Percentiles rank a stretch among this genome's conserved stretches.
These are phyloP conservation scores for Fusarium avenaceum DNA, from an alignment of 2,329 filamentous ascomycete species.

Conservation along the genomic window DNA sequence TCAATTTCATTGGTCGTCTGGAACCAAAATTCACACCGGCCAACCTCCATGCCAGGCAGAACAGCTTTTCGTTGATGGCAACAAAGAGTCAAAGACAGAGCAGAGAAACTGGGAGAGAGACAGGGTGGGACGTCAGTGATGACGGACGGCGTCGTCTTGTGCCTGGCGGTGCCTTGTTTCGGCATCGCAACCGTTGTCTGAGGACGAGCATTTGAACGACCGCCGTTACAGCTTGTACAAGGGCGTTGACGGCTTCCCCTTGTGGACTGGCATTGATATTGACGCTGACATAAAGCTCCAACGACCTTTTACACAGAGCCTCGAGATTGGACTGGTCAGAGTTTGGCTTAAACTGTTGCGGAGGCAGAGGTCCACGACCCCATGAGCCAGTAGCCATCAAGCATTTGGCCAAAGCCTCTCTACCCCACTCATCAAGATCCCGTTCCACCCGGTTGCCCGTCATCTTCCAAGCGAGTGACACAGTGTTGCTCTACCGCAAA, in stretches of 20 bases:
- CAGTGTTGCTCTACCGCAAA: slow-evolving; percentile 40
- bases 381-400: background rate
- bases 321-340: slow-evolving; percentile 18
- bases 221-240: slow-evolving; percentile 39
- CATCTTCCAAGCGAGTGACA: slow-evolving; percentile 41
- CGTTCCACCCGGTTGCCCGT: slow-evolving; percentile 21
- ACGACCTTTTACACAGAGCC: slow-evolving; percentile 19
- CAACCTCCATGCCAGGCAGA: slow-evolving; percentile 39
- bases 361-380: slow-evolving; percentile 35
- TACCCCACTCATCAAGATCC: slow-evolving; percentile 18
- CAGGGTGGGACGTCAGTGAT: slow-evolving; percentile 43
- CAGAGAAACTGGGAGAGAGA: background rate
- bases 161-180: slow-evolving; percentile 39
- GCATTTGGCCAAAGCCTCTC: slow-evolving; percentile 11
- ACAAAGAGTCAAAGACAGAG: slow-evolving; percentile 27
- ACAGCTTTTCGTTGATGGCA: slow-evolving; percentile 20
- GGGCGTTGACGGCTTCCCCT: slow-evolving; percentile 28
- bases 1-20: slow-evolving; percentile 13
- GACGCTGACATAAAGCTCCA: slow-evolving; percentile 7
- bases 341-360: slow-evolving; percentile 21
- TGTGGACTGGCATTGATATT: slow-evolving; percentile 33
- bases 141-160: slow-evolving; percentile 37
- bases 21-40: slow-evolving; percentile 41
- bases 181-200: background rate
- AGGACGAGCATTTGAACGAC: slow-evolving; percentile 5